Conservation (phyloP, 2,329 filamentous ascomycete species). For the Lachnellula hyalina region DNA sequence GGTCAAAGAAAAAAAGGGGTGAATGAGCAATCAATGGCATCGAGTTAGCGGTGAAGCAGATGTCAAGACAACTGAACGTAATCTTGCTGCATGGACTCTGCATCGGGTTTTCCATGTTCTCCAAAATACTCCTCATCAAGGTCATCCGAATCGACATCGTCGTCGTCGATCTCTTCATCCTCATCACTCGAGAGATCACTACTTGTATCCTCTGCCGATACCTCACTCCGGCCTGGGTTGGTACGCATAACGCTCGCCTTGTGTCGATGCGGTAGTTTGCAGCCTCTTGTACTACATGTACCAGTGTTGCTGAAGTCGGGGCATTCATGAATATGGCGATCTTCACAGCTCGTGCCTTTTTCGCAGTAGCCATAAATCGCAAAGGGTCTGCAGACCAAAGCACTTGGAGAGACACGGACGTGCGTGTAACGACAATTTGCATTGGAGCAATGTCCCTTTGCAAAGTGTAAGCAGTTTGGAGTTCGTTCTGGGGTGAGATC, state of each 20-base stretch:
- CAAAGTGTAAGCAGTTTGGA: conserved; percentile 84
- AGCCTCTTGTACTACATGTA: conserved; percentile 72
- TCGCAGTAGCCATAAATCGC: conserved; percentile 85
- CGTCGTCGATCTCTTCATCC: conserved; percentile 59
- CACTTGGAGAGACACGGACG: conserved; percentile 68
- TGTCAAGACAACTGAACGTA: conserved; percentile 45
- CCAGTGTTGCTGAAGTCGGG: conserved; percentile 93
- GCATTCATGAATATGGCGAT: conserved; percentile 89
- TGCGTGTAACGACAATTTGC: conserved; percentile 82
- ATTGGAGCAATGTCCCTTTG: conserved; percentile 86
- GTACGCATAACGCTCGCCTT: conserved; percentile 73
- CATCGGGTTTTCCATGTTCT: conserved; percentile 45
- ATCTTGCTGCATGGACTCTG: conserved; percentile 53
- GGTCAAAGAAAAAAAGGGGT: conserved; percentile 1
- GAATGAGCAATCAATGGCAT: background rate
- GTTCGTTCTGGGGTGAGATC: conserved; percentile 76
- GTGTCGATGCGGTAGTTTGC: conserved; percentile 82
- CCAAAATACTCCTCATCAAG: conserved; percentile 59
- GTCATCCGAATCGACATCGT: conserved; percentile 75
- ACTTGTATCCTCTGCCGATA: conserved; percentile 45
- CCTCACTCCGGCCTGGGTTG: conserved; percentile 43
- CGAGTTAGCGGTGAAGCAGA: conserved; percentile 3
- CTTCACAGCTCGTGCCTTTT: conserved; percentile 68
- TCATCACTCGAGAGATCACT: conserved; percentile 75
- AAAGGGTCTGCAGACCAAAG: conserved; percentile 79